These are phyloP conservation scores for Clonostachys sp. DNA, from an alignment of 2,329 filamentous ascomycete species.

Conservation along the genomic window DNA sequence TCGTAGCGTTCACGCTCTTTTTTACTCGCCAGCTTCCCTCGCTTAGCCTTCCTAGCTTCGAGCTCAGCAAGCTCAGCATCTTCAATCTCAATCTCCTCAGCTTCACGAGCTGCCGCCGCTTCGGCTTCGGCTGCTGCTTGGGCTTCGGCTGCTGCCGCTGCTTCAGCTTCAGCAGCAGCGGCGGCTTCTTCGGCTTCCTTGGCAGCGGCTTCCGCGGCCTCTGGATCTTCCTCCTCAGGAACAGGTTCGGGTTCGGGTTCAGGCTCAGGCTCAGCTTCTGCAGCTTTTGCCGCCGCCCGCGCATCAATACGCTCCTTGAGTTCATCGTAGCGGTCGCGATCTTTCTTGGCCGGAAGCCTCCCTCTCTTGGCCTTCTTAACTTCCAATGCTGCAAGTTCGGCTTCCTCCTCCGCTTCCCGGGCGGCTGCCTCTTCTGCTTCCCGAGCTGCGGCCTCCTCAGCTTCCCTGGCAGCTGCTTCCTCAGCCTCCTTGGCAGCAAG, in stretches of 20 bases:
- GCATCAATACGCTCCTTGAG: not conserved
- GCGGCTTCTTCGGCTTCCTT: slow-evolving; percentile 15
- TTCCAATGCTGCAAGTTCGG: slow-evolving; percentile 17
- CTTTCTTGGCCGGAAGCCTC: slow-evolving; percentile 10
- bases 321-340: not conserved
- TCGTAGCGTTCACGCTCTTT: slow-evolving; percentile 18
- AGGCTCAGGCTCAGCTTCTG: not conserved
- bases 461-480: slow-evolving; percentile 24
- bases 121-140: slow-evolving; percentile 12
- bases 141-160: slow-evolving; percentile 8
- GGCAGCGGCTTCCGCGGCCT: slow-evolving; percentile 15
- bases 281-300: not conserved
- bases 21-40: slow-evolving; percentile 11
- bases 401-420: slow-evolving; percentile 13
- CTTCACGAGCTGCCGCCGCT: slow-evolving; percentile 18
- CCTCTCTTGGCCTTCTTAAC: slow-evolving; percentile 27
- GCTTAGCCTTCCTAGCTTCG: slow-evolving; percentile 21
- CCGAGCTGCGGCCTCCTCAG: slow-evolving; percentile 20
- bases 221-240: slow-evolving; percentile 15
- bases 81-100: slow-evolving; percentile 10
- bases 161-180: slow-evolving; percentile 14
- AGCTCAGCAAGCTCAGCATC: slow-evolving; percentile 15
- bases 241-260: slow-evolving; percentile 5
- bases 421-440: slow-evolving; percentile 12
- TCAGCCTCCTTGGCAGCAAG: slow-evolving; percentile 23